A percentile compares a stretch with the other conserved stretches of the same genome.
phyloP scores from a whole-genome alignment of 2,329 filamentous ascomycete species.

The Monilinia laxa region DNA sequence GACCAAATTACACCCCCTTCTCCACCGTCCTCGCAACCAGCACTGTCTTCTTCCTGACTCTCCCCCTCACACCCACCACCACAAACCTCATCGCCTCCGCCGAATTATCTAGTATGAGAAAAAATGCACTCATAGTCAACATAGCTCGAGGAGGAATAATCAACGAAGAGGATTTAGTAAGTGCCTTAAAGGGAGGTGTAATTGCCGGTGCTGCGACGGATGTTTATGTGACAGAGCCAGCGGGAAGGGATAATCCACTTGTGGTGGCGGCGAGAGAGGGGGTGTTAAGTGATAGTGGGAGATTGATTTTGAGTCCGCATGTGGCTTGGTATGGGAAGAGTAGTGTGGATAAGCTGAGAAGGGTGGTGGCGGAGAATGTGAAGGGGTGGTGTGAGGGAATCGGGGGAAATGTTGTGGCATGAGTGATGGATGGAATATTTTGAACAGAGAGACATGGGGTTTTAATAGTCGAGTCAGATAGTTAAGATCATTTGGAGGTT shows the following conservation, averaged over 20 bases:
- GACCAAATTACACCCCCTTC: slow-evolving; percentile 30
- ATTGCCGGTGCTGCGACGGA: slow-evolving; percentile 39
- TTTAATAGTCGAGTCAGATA: too few species aligned
- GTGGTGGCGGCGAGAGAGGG: slow-evolving; percentile 28
- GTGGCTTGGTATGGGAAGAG: slow-evolving; percentile 52
- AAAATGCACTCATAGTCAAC: slow-evolving; percentile 36
- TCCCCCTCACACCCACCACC: slow-evolving; percentile 33
- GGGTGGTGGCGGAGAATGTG: slow-evolving; percentile 48
- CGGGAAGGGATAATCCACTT: slow-evolving; percentile 44
- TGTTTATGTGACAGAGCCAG: slow-evolving; percentile 40
- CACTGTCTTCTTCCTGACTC: slow-evolving; percentile 32
- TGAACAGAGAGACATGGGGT: too few species aligned
- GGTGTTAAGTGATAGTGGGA: slow-evolving; percentile 42
- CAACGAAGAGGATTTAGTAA: slow-evolving; percentile 37
- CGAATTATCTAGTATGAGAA: slow-evolving; percentile 33
- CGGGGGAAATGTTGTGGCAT: slow-evolving; percentile 28
- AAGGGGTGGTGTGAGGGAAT: slow-evolving; percentile 46
- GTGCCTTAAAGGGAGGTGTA: slow-evolving; percentile 34
- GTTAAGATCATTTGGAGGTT: background rate
- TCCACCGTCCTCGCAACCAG: slow-evolving; percentile 24
- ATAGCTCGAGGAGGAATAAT: slow-evolving; percentile 40
- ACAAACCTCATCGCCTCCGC: slow-evolving; percentile 32
- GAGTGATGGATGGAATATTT: background rate
- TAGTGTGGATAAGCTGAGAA: slow-evolving; percentile 48
- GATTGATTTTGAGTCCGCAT: slow-evolving; percentile 53